Evolutionary conservation across 2,329 filamentous ascomycete species (phyloP), one percentile per base, ranked within the genome.

Genomic region (Elsinoe australis): DNA sequence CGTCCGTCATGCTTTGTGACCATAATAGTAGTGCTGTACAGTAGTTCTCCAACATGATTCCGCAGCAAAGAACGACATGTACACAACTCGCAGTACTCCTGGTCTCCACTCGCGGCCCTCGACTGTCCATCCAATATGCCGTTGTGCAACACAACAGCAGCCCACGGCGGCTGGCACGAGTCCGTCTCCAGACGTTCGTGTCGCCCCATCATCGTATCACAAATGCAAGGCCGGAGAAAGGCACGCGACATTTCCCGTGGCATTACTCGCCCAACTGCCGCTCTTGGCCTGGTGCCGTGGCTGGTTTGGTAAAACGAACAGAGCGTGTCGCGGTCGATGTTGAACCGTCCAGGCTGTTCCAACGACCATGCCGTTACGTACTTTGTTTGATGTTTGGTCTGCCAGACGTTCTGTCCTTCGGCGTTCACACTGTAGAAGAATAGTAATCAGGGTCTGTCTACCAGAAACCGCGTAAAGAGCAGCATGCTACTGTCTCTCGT

Each of bases 201-300:
- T n/a, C n/a, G n/a, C n/a, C n/a, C n/a, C n/a, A n/a, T n/a, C n/a
- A n/a, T n/a, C n/a, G n/a, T n/a, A n/a, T n/a, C n/a, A n/a, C 29
- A n/a, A 32, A 32, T 32, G 17, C 29, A 32, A 15, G 29, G 17
- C 29, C 29, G 17, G 12, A 32, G 28, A 24, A 14, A 28, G 36
- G 36, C 36, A 41, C 36, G 36, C 36, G 36, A 41, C 21, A 21
- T 26, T 41, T 41, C 36, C 36, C 36, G 36, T n/a, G n/a, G n/a
- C n/a, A n/a, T n/a, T n/a, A n/a, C n/a, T n/a, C n/a, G n/a, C 15
- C n/a, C 36, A 41, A 41, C 36, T 41, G 36, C 36, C 36, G 36
- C 36, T 41, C 36, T 41, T 12, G 36, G 36, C 28, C 36, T 41
- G 36, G 36, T 41, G 36, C 28, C 26, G 36, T 24, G 21, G 36